phyloP scores from a whole-genome alignment of 2,329 filamentous ascomycete species.

The Pseudofabraea citricarpa region DNA sequence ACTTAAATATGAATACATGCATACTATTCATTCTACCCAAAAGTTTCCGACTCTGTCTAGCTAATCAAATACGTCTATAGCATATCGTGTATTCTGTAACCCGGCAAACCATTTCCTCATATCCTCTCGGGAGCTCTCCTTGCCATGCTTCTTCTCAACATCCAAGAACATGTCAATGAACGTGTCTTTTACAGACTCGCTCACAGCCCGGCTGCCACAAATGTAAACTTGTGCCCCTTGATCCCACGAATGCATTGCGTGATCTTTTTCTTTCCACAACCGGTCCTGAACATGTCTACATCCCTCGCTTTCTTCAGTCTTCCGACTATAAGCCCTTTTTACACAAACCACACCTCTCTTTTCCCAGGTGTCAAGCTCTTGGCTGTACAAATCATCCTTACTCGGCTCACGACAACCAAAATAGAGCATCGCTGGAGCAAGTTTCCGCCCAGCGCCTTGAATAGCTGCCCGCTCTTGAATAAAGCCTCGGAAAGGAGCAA shows the following conservation, averaged over 20 bases:
- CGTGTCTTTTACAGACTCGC: too few species aligned
- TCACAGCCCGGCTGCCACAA: background rate
- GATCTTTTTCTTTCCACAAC: background rate
- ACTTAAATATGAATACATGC: too few species aligned
- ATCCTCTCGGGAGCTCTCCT: too few species aligned
- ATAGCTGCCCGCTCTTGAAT: conserved; percentile 27
- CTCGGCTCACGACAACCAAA: background rate
- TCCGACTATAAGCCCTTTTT: background rate
- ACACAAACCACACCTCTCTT: background rate
- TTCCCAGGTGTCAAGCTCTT: background rate
- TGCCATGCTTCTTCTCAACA: background rate
- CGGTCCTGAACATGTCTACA: background rate
- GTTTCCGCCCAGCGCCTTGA: background rate
- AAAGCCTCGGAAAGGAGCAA: conserved; percentile 4
- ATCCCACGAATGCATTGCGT: background rate
- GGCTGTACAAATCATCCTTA: background rate
- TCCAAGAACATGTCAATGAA: background rate
- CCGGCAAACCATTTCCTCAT: too few species aligned
- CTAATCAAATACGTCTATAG: too few species aligned
- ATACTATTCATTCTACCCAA: too few species aligned
- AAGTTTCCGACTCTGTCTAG: too few species aligned
- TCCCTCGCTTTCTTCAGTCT: background rate
- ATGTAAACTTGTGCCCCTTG: background rate
- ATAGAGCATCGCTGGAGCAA: background rate
- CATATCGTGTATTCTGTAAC: too few species aligned